Evolutionary conservation across 441 rosid species (phyloP).

Genomic region (Bocquillonia castaneifolia): DNA sequence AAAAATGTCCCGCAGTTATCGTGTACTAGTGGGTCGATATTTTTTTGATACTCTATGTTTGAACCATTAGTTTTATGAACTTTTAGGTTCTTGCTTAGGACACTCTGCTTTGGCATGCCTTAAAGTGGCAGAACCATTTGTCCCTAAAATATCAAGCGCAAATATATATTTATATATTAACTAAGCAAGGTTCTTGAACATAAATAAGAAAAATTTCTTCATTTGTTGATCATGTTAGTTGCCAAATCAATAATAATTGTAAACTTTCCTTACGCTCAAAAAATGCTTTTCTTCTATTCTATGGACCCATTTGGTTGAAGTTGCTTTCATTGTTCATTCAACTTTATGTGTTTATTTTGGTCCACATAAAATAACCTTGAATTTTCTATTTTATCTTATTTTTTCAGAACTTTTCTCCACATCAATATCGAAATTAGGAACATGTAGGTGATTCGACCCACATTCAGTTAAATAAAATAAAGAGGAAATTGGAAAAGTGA

Average conservation of each 20-base stretch:
- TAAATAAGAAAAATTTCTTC: not conserved
- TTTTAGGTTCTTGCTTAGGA: not conserved
- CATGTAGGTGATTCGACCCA: too few species aligned
- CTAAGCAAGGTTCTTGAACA: not conserved
- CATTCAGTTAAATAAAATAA: too few species aligned
- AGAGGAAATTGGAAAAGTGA: too few species aligned
- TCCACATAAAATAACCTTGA: slow-evolving; percentile 1
- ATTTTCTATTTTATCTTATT: not conserved
- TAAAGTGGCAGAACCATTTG: not conserved
- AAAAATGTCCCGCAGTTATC: not conserved
- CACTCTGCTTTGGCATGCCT: not conserved
- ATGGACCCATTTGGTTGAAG: not conserved
- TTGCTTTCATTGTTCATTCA: not conserved
- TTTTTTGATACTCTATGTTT: not conserved
- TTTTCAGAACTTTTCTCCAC: not conserved
- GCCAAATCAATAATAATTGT: not conserved
- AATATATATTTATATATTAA: not conserved
- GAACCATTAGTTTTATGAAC: not conserved
- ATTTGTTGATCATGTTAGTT: not conserved
- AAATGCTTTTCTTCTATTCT: too few species aligned
- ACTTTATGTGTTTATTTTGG: not conserved
- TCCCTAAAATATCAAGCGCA: not conserved
- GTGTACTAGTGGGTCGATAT: not conserved
- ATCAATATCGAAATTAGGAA: not conserved
- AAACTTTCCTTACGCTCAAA: too few species aligned